A percentile compares a stretch with the other conserved stretches of the same genome.
Evolutionary conservation across 495 filamentous ascomycete species (phyloP).

Genomic region (Trichoderma asperelloides): DNA sequence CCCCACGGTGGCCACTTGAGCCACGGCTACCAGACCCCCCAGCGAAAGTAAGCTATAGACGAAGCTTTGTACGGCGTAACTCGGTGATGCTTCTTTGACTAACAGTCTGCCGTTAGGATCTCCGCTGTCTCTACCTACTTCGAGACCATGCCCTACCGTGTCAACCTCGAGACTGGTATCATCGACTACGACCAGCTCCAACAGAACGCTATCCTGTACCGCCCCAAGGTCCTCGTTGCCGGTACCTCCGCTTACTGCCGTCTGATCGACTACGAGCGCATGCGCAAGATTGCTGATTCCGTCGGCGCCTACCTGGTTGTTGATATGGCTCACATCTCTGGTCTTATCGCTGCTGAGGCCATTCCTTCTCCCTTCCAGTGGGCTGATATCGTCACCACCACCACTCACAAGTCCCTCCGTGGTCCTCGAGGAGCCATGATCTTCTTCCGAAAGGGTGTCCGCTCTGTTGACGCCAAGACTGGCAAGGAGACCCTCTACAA

Average conservation of each 20-base stretch:
- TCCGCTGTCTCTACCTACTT: constrained; percentile 92
- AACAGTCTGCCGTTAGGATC: constrained; percentile 35
- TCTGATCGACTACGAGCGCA: constrained; percentile 91
- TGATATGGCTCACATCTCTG: constrained; percentile 99
- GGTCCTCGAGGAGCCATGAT: constrained; percentile 99
- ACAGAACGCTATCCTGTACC: constrained; percentile 86
- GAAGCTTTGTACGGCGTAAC: background rate
- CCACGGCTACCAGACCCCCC: constrained; percentile 94
- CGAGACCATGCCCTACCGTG: constrained; percentile 88
- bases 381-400: constrained; percentile 96
- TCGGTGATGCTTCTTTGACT: background rate
- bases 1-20: constrained; percentile 96
- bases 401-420: constrained; percentile 98
- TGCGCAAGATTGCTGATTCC: constrained; percentile 93
- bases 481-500: constrained; percentile 89
- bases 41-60: constrained; percentile 59
- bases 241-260: constrained; percentile 99
- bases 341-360: constrained; percentile 84
- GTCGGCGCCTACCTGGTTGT: constrained; percentile 91
- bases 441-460: constrained; percentile 96
- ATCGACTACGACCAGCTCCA: constrained; percentile 95
- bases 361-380: constrained; percentile 91
- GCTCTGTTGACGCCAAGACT: constrained; percentile 77
- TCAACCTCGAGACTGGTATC: constrained; percentile 84
- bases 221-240: constrained; percentile 91